Conservation (phyloP, 2,329 filamentous ascomycete genomes). For the Pezicula carpinea region DNA sequence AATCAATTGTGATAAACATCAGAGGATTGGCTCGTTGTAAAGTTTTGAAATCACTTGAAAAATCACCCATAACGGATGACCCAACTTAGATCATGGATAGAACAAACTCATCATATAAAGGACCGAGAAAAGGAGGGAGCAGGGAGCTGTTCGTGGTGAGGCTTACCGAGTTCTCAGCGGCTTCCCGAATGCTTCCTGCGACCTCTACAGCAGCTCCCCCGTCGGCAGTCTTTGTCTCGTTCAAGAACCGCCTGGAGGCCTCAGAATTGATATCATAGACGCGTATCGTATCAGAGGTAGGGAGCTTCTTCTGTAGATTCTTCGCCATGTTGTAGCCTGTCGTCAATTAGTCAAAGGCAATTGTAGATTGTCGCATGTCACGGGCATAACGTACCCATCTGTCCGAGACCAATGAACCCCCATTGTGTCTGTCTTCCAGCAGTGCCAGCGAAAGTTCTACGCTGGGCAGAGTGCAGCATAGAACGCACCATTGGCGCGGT, state of each 20-base stretch:
- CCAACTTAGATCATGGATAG: conserved; percentile 72
- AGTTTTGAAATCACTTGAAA: conserved; percentile 53
- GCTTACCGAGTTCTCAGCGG: conserved; percentile 64
- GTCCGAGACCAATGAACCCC: conserved; percentile 56
- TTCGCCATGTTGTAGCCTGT: conserved; percentile 68
- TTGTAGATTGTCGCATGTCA: conserved; percentile 9
- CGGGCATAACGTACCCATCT: conserved; percentile 46
- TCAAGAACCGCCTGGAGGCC: conserved; percentile 49
- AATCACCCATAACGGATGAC: conserved; percentile 45
- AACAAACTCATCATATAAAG: conserved; percentile 45
- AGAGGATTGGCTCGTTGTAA: conserved; percentile 71
- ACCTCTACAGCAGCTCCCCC: conserved; percentile 46
- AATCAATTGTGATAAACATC: conserved; percentile 32
- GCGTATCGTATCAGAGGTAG: conserved; percentile 55
- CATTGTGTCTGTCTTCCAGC: conserved; percentile 42
- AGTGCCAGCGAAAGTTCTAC: conserved; percentile 41
- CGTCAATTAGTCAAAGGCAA: conserved; percentile 12
- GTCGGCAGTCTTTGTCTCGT: conserved; percentile 34
- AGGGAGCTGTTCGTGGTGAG: conserved; percentile 7
- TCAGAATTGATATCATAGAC: conserved; percentile 62
- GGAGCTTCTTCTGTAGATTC: conserved; percentile 64
- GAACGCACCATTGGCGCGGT: conserved; percentile 17
- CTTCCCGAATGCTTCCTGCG: conserved; percentile 52
- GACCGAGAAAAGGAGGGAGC: conserved; percentile 4
- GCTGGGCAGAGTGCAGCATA: conserved; percentile 15